Evolutionary conservation across 768 basidiomycete genomes (phyloP).

Genomic region (Termitomyces sp.): DNA sequence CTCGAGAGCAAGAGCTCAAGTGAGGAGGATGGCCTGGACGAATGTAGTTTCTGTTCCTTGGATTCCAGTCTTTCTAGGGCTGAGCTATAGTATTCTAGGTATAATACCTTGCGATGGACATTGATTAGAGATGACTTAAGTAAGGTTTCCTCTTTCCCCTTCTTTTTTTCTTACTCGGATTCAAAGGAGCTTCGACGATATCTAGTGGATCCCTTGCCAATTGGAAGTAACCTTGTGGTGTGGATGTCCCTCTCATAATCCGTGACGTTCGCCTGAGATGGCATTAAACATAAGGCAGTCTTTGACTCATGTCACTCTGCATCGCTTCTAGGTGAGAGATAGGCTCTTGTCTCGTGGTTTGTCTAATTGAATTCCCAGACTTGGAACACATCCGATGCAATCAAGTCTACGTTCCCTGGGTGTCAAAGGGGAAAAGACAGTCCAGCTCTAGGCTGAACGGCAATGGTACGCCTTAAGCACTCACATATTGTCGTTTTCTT

Average conservation of each 20-base stretch:
- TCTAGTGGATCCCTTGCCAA: not conserved
- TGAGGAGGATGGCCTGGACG: too few relatives aligned
- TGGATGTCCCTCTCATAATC: not conserved
- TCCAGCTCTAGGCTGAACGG: conserved; percentile 29
- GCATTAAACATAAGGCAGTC: not conserved
- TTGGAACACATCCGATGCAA: conserved; percentile 38
- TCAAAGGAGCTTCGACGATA: not conserved
- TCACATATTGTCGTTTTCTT: not conserved
- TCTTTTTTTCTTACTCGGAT: not conserved
- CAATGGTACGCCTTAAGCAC: conserved; percentile 22
- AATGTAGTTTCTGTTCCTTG: too few relatives aligned
- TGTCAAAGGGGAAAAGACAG: conserved; percentile 35
- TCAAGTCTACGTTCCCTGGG: conserved; percentile 42
- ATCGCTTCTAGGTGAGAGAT: not conserved
- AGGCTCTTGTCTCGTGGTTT: not conserved
- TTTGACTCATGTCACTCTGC: not conserved
- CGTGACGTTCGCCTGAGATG: too few relatives aligned
- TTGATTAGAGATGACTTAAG: not conserved
- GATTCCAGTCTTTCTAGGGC: too few relatives aligned
- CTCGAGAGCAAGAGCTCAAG: too few relatives aligned
- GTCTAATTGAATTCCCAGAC: not conserved
- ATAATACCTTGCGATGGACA: too few relatives aligned
- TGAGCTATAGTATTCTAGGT: too few relatives aligned
- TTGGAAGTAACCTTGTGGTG: not conserved
- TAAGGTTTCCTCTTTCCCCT: not conserved